These are phyloP conservation scores for Pythium diclinum DNA, from an alignment of 352 stramenopile species.

Conservation along the genomic window DNA sequence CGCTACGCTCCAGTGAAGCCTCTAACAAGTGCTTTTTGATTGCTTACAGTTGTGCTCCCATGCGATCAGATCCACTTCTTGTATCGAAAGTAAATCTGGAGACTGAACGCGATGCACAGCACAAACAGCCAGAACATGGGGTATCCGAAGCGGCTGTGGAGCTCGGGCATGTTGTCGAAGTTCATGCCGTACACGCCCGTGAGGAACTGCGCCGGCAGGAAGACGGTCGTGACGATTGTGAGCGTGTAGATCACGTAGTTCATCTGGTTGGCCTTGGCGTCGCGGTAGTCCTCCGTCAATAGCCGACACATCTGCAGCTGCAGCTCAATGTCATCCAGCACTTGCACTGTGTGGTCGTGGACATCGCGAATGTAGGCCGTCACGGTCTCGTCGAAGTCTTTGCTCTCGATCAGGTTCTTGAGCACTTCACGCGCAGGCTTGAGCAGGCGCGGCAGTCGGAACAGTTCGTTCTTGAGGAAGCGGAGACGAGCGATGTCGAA, in stretches of 20 bases:
- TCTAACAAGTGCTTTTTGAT: constrained; percentile 2
- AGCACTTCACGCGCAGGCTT: constrained; percentile 80
- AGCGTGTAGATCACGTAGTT: constrained; percentile 91
- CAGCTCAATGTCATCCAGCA: constrained; percentile 81
- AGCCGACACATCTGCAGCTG: constrained; percentile 78
- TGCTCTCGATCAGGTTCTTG: constrained; percentile 82
- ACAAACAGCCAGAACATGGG: constrained; percentile 79
- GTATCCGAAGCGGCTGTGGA: constrained; percentile 80
- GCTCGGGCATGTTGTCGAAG: constrained; percentile 88
- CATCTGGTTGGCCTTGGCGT: constrained; percentile 83
- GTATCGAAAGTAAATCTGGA: constrained; percentile 83
- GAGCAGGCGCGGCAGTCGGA: constrained; percentile 68
- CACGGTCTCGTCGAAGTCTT: constrained; percentile 72
- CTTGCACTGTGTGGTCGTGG: constrained; percentile 76
- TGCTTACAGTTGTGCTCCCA: neutral
- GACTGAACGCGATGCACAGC: constrained; percentile 52
- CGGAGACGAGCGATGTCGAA: constrained; percentile 68
- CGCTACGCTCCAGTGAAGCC: neutral
- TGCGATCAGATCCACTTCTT: constrained; percentile 72
- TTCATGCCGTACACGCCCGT: constrained; percentile 91
- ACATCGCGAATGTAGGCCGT: constrained; percentile 86
- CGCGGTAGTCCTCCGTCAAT: constrained; percentile 79
- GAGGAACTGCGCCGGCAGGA: constrained; percentile 85
- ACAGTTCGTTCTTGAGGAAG: constrained; percentile 79
- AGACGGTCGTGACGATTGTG: constrained; percentile 87